Evolutionary conservation across 2,329 filamentous ascomycete genomes (phyloP).

Genomic region (Calonectria honghensis): DNA sequence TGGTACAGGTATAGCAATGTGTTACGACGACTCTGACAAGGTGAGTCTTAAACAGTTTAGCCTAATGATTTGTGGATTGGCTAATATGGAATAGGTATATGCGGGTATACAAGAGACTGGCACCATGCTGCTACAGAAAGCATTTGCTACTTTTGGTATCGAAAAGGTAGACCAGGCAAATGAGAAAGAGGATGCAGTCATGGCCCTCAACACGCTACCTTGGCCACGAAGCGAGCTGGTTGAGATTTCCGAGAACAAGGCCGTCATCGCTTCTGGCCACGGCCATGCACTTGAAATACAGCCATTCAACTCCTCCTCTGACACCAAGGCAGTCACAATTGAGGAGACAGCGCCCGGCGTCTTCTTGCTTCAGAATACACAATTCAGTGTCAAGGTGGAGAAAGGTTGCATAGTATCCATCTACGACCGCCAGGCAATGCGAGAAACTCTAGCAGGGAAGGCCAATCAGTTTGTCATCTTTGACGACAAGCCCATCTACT

Average conservation of each 20-base stretch:
- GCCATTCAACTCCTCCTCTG: conserved; percentile 40
- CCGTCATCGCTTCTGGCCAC: conserved; percentile 74
- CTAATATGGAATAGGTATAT: conserved; percentile 76
- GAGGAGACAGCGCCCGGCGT: conserved; percentile 68
- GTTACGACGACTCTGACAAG: conserved; percentile 95
- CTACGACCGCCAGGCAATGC: conserved; percentile 84
- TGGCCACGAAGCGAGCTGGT: conserved; percentile 88
- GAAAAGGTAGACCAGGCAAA: conserved; percentile 54
- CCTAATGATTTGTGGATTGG: too few relatives aligned
- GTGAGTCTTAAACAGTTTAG: conserved; percentile 60
- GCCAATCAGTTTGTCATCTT: conserved; percentile 97
- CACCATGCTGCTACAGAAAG: conserved; percentile 81
- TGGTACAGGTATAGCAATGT: conserved; percentile 97
- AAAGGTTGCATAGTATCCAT: conserved; percentile 86
- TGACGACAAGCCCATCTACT: conserved; percentile 97
- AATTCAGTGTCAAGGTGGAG: conserved; percentile 83
- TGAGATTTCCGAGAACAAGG: conserved; percentile 72
- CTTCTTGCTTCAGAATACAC: conserved; percentile 86
- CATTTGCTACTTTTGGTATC: conserved; percentile 78
- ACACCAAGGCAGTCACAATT: background rate
- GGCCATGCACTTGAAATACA: conserved; percentile 72
- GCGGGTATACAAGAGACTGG: conserved; percentile 87
- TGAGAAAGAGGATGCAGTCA: conserved; percentile 56
- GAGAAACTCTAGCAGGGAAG: conserved; percentile 76
- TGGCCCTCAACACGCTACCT: conserved; percentile 89